A percentile compares a stretch with the other conserved stretches of the same genome.
Evolutionary conservation across 768 basidiomycete genomes (phyloP).

Genomic region (Pleurotus tuber-regium): DNA sequence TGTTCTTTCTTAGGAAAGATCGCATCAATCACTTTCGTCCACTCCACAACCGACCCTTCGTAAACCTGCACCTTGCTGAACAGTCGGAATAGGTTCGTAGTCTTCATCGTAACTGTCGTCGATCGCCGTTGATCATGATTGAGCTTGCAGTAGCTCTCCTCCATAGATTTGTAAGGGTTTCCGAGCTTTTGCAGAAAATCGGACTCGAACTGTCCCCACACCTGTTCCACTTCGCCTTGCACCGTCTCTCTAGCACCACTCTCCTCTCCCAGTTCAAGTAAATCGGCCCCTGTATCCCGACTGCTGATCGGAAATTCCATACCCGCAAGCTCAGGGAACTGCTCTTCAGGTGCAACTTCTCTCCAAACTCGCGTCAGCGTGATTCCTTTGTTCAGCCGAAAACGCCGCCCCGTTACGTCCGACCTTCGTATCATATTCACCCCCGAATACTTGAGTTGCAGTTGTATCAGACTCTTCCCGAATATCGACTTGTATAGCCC

Average conservation of each 20-base stretch:
- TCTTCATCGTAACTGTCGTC: not conserved
- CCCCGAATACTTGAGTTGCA: not conserved
- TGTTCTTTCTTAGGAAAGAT: not conserved
- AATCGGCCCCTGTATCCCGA: not conserved
- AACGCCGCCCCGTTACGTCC: not conserved
- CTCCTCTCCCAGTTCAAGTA: not conserved
- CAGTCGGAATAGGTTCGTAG: not conserved
- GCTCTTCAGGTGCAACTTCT: not conserved
- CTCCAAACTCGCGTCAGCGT: not conserved
- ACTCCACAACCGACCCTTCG: not conserved
- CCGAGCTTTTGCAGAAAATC: not conserved
- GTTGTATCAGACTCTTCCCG: not conserved
- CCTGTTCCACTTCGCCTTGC: not conserved
- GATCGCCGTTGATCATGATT: not conserved
- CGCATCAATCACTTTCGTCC: not conserved
- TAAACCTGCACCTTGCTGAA: not conserved
- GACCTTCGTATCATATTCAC: not conserved
- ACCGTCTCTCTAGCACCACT: not conserved
- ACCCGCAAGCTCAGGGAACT: not conserved
- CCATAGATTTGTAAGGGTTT: not conserved
- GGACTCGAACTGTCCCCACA: not conserved
- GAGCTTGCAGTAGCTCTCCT: not conserved
- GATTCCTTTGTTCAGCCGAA: not conserved
- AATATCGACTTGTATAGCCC: not conserved
- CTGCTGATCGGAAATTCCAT: not conserved